Base-by-base conservation (phyloP, 1,284 basidiomycete species). In the Cutaneotrichosporon spelunceum region DNA sequence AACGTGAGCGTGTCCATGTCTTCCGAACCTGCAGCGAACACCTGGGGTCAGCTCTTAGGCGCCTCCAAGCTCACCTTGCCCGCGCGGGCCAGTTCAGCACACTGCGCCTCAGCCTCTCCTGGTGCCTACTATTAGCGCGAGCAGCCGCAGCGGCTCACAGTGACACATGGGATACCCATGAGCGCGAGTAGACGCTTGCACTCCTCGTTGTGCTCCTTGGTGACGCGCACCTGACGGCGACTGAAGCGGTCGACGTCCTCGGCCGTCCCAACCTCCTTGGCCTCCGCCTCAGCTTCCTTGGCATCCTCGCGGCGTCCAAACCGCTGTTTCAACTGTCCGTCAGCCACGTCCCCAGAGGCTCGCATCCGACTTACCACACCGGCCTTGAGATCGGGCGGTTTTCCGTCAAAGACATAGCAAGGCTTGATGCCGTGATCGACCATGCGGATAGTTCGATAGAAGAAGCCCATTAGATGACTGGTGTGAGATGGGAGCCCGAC, bases 1-100 rank as follows among this genome's bases (percentile, higher is more conserved):
- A 99, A 99, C 0, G 96, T 99, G 48, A 99, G 85, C 3, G 96
- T 99, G 73, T 99, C 96, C 96, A 99, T 99, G 76, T 99, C 96
- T 80, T 99, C 96, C 0, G 93, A 97, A 7, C 96, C 96, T 5
- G 94, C 94, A 0, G 91, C 96, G 73, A 90, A 99, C 23, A 97
- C 91, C 90, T 92, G 70, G 3, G 57, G 34, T 55, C 53, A 56
- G 53, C 33, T 57, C 29, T 44, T 10, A 1, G 34, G 10, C 0
- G 11, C n/a, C 24, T 5, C 2, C 8, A 33, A 59, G 74, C 66
- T 61, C 56, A 88, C 91, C 82, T 96, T 95, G 60, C 93, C 94
- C 10, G 92, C 93, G 30, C 93, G 86, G 16, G 93, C 93, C 4
- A 99, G 86, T 78, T 99, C 95, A 1, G 96, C 96, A 70, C 96